A percentile compares a stretch with the other conserved stretches of the same genome.
phyloP scores from a whole-genome alignment of 2,329 filamentous ascomycete genomes.

The Fusarium luffae region DNA sequence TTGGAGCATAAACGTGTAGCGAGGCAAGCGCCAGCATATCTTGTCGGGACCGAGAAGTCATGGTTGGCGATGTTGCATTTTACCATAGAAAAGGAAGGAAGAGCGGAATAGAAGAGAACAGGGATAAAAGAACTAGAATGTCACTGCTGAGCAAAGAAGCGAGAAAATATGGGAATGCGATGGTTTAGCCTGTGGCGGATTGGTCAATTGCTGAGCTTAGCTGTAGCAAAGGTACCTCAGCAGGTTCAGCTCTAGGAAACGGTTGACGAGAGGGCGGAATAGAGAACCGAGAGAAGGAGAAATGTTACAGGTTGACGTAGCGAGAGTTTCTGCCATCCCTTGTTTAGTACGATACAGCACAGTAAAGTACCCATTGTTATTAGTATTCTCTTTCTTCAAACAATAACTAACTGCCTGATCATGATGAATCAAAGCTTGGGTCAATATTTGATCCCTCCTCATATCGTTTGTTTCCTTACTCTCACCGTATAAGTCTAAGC shows the following conservation, averaged over 20 bases:
- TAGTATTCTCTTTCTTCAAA: not conserved
- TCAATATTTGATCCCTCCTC: not conserved
- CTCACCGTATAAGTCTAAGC: not conserved
- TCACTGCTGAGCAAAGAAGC: conserved; percentile 34
- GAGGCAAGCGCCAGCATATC: conserved; percentile 18
- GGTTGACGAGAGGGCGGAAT: conserved; percentile 30
- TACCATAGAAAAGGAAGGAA: not conserved
- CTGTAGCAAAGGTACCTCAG: conserved; percentile 4
- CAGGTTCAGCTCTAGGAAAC: not conserved
- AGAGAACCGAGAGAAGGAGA: conserved; percentile 27
- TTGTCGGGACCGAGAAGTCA: conserved; percentile 9
- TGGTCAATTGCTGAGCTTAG: not conserved
- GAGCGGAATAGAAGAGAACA: conserved; percentile 6
- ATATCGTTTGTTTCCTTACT: not conserved
- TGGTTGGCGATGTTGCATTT: conserved; percentile 2
- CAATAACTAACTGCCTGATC: not conserved
- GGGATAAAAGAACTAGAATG: conserved; percentile 16
- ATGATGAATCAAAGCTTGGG: not conserved
- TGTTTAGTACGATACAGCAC: not conserved
- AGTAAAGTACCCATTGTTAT: not conserved
- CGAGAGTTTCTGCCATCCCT: conserved; percentile 9
- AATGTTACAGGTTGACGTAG: conserved; percentile 36
- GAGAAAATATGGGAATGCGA: conserved; percentile 35
- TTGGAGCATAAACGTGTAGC: not conserved
- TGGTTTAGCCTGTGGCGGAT: conserved; percentile 5